Conservation (phyloP, 768 basidiomycete genomes). For the Pleurotus ostreatus region DNA sequence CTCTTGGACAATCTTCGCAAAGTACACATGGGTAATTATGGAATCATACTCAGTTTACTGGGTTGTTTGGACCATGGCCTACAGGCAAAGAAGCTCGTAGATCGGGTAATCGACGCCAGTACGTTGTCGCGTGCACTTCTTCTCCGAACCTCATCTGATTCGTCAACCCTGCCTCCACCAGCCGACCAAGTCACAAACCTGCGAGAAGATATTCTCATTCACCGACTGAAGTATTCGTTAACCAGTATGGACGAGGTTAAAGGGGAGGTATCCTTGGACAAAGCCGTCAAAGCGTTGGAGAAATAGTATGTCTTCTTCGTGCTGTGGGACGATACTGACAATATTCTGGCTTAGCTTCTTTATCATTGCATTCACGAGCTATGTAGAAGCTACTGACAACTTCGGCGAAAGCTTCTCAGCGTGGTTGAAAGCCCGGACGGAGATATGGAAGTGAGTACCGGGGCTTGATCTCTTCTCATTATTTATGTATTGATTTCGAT, state of each 20-base stretch:
- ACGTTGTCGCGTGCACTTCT: slow-evolving; percentile 16
- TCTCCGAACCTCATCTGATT: background rate
- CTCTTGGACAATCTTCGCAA: slow-evolving; percentile 85
- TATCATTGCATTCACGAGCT: slow-evolving; percentile 90
- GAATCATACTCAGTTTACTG: slow-evolving; percentile 84
- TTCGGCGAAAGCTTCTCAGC: slow-evolving; percentile 70
- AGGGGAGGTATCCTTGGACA: slow-evolving; percentile 52
- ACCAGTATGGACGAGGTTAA: slow-evolving; percentile 68
- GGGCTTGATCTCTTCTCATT: background rate
- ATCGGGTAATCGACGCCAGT: slow-evolving; percentile 81
- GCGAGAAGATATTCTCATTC: slow-evolving; percentile 80
- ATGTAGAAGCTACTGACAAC: slow-evolving; percentile 61
- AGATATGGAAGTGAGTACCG: slow-evolving; percentile 86
- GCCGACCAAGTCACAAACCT: slow-evolving; percentile 92
- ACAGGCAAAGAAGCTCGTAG: slow-evolving; percentile 84
- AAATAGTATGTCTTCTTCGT: slow-evolving; percentile 67
- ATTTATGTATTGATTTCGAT: background rate
- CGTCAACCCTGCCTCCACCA: slow-evolving; percentile 21
- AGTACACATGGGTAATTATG: slow-evolving; percentile 90
- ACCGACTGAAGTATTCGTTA: slow-evolving; percentile 83
- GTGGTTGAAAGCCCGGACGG: slow-evolving; percentile 88
- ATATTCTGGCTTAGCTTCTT: slow-evolving; percentile 62
- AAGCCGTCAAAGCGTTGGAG: slow-evolving; percentile 74
- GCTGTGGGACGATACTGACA: background rate
- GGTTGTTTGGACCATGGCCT: slow-evolving; percentile 87